These are phyloP conservation scores for Talaromyces sp. DNA, from an alignment of 2,329 filamentous ascomycete genomes.

Conservation along the genomic window DNA sequence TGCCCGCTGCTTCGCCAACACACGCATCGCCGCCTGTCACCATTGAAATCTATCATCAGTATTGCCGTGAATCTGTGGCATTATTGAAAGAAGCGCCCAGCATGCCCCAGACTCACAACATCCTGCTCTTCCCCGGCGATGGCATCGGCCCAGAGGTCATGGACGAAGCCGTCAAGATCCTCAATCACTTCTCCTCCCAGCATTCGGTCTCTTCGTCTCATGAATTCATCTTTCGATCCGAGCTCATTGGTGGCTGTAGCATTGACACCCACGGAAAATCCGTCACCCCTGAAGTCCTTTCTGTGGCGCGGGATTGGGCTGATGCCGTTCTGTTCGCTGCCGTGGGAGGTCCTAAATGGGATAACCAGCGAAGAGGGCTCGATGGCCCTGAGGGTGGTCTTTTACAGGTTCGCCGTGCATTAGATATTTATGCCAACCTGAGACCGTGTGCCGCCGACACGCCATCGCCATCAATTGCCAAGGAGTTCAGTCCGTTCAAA, in stretches of 20 bases:
- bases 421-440: constrained; percentile 84
- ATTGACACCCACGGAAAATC: constrained; percentile 72
- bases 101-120: constrained; percentile 50
- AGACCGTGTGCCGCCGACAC: constrained; percentile 72
- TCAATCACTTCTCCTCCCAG: constrained; percentile 53
- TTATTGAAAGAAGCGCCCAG: not conserved
- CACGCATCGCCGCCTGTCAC: not conserved
- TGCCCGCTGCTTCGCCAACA: not conserved
- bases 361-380: constrained; percentile 55
- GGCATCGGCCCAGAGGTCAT: constrained; percentile 73
- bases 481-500: constrained; percentile 77
- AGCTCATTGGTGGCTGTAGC: constrained; percentile 79
- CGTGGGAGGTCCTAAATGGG: constrained; percentile 91
- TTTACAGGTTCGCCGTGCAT: constrained; percentile 76
- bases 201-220: constrained; percentile 53
- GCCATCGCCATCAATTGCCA: constrained; percentile 63
- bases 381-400: constrained; percentile 86
- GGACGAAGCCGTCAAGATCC: constrained; percentile 50
- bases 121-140: constrained; percentile 71
- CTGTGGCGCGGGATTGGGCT: constrained; percentile 64
- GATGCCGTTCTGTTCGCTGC: constrained; percentile 84
- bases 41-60: not conserved
- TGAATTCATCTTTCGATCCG: constrained; percentile 76
- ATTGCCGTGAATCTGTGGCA: not conserved
- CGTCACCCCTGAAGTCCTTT: constrained; percentile 71